Evolutionary conservation across 371 early-diverging fungal species (phyloP), one percentile per base, ranked within the genome.

Genomic region (Actinomucor elegans): DNA sequence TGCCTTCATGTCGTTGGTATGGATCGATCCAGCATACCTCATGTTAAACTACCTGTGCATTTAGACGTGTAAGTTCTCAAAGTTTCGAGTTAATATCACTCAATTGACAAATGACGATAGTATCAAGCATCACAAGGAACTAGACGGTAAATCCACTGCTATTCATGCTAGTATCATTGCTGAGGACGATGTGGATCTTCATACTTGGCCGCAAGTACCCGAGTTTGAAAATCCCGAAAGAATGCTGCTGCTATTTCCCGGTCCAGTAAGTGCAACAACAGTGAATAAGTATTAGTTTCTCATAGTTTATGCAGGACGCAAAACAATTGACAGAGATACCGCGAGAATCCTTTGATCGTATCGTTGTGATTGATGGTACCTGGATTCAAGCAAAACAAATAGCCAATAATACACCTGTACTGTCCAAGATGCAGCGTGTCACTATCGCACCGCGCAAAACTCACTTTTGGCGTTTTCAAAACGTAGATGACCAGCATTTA

Each of bases 381-480:
- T 94, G 97, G 97, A 69, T 75, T 18, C 97, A 95, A 61, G 94
- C 94, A 5, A 82, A 77, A 48, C 77, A 80, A 33, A 94, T 97
- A 75, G 73, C 85, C 9, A 69, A 74, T 21, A 54, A 75, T 50
- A 64, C 86, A 42, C 55, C 73, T 18, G 36, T 59, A 15, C 59
- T 81, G 28, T 49, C 78, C 55, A 72, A 72, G 32, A 51, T 73
- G 67, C 83, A 78, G 51, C 75, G 79, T 55, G 88, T 85, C 18
- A 75, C 75, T 11, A 83, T 81, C 65, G 55, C 77, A 34, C 83
- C 86, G 10, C 83, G 86, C 27, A 77, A 78, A 52, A 97, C 97
- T 2, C 67, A 88, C 48, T 97, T 97, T 64, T 97, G 96, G 96
- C 79, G 97, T 38, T 91, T 84, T 64, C 97, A 97, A 69, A 77